Evolutionary conservation across 306 rosid genomes (phyloP).

Genomic region (Erythrophleum fordii): DNA sequence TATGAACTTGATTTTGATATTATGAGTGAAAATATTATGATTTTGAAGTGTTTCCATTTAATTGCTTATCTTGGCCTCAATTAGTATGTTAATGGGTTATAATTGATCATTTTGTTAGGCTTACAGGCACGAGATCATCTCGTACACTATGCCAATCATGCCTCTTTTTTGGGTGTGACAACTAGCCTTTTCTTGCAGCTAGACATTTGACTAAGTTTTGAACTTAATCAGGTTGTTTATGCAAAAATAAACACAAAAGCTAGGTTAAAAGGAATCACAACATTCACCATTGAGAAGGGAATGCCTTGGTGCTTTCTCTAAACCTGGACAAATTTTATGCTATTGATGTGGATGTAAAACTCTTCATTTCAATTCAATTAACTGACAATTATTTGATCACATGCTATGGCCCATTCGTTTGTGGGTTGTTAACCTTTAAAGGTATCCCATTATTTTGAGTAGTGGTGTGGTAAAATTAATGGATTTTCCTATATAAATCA

Average conservation of each 20-base stretch:
- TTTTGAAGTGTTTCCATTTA: too few relatives aligned
- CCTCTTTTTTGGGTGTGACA: too few relatives aligned
- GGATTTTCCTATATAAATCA: conserved; percentile 11
- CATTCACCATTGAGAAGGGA: conserved; percentile 93
- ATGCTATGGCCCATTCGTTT: too few relatives aligned
- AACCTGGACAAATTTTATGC: conserved; percentile 40
- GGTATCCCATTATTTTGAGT: conserved; percentile 4
- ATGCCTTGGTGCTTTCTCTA: conserved; percentile 75
- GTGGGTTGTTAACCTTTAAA: conserved; percentile 23
- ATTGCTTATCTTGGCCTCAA: too few relatives aligned
- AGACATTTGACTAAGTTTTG: conserved; percentile 43
- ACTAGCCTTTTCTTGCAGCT: too few relatives aligned
- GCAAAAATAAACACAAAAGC: conserved; percentile 64
- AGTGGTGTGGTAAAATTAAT: conserved; percentile 29
- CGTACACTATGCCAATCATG: too few relatives aligned
- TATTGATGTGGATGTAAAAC: conserved; percentile 24
- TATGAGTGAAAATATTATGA: too few relatives aligned
- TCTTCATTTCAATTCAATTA: conserved; percentile 15
- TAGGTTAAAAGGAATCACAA: conserved; percentile 90
- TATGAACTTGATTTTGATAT: too few relatives aligned
- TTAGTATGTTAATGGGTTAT: too few relatives aligned
- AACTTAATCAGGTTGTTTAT: conserved; percentile 70
- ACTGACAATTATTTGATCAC: conserved; percentile 23
- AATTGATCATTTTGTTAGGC: too few relatives aligned
- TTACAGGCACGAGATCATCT: not conserved